Percentiles rank a stretch among this genome's conserved stretches.
Evolutionary conservation across 495 filamentous ascomycete species (phyloP).

Genomic region (Penicillium waksmanii): DNA sequence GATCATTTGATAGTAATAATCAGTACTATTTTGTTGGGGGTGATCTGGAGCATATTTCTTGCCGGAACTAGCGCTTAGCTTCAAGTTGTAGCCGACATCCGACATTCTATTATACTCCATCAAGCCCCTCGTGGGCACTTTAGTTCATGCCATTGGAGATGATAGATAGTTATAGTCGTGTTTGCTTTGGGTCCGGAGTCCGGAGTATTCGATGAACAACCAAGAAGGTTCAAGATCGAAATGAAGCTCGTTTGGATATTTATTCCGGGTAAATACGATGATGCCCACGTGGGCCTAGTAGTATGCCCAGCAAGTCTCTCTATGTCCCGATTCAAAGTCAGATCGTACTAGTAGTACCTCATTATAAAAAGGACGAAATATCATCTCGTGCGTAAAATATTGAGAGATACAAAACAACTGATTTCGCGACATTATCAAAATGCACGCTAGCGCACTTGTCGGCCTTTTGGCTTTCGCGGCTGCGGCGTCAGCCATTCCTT

Average conservation of each 20-base stretch:
- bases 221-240: not conserved
- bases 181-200: not conserved
- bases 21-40: too few species aligned
- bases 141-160: not conserved
- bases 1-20: too few species aligned
- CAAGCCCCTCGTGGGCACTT: not conserved
- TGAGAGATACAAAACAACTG: not conserved
- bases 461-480: not conserved
- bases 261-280: not conserved
- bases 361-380: not conserved
- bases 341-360: not conserved
- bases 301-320: not conserved
- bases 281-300: not conserved
- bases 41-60: too few species aligned
- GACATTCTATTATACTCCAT: not conserved
- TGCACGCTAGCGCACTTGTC: not conserved
- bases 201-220: not conserved
- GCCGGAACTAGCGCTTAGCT: not conserved
- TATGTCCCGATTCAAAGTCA: not conserved
- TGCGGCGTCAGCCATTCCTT: conserved; percentile 2
- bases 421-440: not conserved
- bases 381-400: not conserved
- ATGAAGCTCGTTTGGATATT: conserved; percentile 6
- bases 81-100: not conserved
- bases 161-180: not conserved